These are phyloP conservation scores for Handroanthus guayacan DNA, from an alignment of 257 asterid species.

Conservation along the genomic window DNA sequence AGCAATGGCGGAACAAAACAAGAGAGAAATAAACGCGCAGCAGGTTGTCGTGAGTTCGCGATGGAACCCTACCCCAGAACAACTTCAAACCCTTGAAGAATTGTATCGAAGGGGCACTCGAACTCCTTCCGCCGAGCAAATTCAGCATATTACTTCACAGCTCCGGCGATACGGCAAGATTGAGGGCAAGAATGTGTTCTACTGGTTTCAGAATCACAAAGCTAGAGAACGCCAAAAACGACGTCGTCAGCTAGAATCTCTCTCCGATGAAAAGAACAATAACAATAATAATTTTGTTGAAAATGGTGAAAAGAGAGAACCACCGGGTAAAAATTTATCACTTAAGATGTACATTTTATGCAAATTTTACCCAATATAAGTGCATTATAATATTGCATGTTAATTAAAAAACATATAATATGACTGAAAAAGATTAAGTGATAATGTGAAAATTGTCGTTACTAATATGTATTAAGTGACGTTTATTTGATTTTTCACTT, in stretches of 20 bases:
- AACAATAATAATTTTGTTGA: neutral
- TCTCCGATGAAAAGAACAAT: slow-evolving; percentile 44
- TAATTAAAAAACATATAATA: no score
- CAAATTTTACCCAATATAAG: neutral
- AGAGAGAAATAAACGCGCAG: slow-evolving; percentile 63
- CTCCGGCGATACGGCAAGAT: slow-evolving; percentile 84
- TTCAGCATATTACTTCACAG: slow-evolving; percentile 87
- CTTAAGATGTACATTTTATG: neutral
- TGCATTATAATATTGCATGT: neutral
- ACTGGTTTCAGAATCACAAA: slow-evolving; percentile 97
- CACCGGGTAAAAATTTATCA: slow-evolving; percentile 37
- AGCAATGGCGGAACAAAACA: slow-evolving; percentile 69
- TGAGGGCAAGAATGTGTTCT: slow-evolving; percentile 94
- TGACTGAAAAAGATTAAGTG: no score
- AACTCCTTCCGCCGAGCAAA: slow-evolving; percentile 90
- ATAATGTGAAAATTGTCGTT: no score
- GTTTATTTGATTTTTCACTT: no score
- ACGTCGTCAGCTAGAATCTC: slow-evolving; percentile 77
- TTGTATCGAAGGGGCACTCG: slow-evolving; percentile 79
- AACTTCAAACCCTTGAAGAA: slow-evolving; percentile 83
- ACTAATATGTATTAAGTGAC: no score
- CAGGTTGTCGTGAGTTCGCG: slow-evolving; percentile 91
- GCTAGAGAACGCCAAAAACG: slow-evolving; percentile 92
- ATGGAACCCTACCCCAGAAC: slow-evolving; percentile 98
- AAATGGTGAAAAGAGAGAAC: slow-evolving; percentile 54